Evolutionary conservation across 805 yeast species (phyloP).

Genomic region (Blastobotrys peoriensis): DNA sequence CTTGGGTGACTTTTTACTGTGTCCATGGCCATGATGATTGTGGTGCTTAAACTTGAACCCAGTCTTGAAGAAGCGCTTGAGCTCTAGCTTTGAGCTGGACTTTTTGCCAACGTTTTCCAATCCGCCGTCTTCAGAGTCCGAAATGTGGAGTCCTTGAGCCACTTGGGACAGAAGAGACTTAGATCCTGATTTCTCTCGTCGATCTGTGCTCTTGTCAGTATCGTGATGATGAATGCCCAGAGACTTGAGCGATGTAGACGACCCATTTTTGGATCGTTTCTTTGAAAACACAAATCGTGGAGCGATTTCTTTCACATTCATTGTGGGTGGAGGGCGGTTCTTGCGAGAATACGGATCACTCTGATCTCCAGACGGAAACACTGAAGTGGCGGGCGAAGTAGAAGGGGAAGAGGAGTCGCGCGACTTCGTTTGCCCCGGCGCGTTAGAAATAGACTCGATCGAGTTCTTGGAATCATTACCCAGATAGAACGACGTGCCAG

Average conservation of each 20-base stretch:
- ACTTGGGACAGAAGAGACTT: neutral
- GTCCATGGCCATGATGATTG: conserved; percentile 5
- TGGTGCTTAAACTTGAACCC: conserved; percentile 15
- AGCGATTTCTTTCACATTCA: conserved; percentile 26
- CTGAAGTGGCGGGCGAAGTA: conserved; percentile 12
- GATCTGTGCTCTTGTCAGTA: neutral
- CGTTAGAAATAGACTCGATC: neutral
- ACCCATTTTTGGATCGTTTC: conserved; percentile 6
- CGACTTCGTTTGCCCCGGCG: conserved; percentile 3
- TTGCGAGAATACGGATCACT: conserved; percentile 32
- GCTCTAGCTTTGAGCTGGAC: conserved; percentile 31
- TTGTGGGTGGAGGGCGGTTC: conserved; percentile 23
- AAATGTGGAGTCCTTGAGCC: neutral
- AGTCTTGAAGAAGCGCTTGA: conserved; percentile 40
- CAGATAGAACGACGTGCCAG: conserved; percentile 4
- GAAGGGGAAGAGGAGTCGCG: conserved; percentile 16
- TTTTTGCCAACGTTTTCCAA: conserved; percentile 12
- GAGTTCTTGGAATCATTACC: neutral
- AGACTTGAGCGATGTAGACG: conserved; percentile 10
- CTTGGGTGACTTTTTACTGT: conserved; percentile 2
- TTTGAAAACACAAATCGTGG: conserved; percentile 30
- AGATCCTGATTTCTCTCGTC: neutral
- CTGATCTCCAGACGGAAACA: conserved; percentile 20
- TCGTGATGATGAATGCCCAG: conserved; percentile 1
- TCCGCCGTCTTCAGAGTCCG: conserved; percentile 1